Evolutionary conservation across 306 rosid genomes (phyloP).

Genomic region (Pyrus bretschneideri): DNA sequence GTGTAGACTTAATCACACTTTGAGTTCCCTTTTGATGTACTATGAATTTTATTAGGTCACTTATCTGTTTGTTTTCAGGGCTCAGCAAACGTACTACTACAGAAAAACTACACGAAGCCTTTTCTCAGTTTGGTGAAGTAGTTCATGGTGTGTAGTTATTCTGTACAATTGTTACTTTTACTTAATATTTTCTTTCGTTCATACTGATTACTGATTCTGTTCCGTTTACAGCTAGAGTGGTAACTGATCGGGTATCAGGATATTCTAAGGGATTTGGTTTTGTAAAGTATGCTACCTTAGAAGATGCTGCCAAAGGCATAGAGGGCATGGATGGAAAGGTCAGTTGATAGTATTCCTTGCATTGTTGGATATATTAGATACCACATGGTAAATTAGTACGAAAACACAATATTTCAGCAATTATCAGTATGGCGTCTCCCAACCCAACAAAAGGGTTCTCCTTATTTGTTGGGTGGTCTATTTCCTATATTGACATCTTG

Average conservation of each 20-base stretch:
- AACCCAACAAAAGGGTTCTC: background rate
- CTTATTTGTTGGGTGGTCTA: background rate
- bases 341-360: slow-evolving; percentile 1
- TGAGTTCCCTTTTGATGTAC: background rate
- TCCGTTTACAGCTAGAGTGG: slow-evolving; percentile 70
- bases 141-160: slow-evolving; percentile 45
- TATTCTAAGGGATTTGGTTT: slow-evolving; percentile 93
- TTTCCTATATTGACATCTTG: background rate
- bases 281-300: slow-evolving; percentile 70
- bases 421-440: background rate
- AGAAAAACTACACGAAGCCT: slow-evolving; percentile 60
- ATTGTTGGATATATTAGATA: background rate
- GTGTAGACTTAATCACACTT: background rate
- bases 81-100: slow-evolving; percentile 87
- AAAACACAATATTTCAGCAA: background rate
- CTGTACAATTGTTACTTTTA: background rate
- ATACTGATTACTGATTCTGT: background rate
- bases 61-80: slow-evolving; percentile 42
- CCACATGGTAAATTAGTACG: background rate
- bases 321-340: slow-evolving; percentile 99
- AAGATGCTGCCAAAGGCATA: slow-evolving; percentile 80
- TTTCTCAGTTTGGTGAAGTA: slow-evolving; percentile 80
- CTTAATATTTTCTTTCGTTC: background rate
- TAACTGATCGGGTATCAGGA: slow-evolving; percentile 82
- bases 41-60: background rate